A percentile compares a stretch with the other conserved stretches of the same genome.
These are phyloP conservation scores for Phaseolus coccineus DNA, from an alignment of 331 rosid genomes.

Conservation along the genomic window DNA sequence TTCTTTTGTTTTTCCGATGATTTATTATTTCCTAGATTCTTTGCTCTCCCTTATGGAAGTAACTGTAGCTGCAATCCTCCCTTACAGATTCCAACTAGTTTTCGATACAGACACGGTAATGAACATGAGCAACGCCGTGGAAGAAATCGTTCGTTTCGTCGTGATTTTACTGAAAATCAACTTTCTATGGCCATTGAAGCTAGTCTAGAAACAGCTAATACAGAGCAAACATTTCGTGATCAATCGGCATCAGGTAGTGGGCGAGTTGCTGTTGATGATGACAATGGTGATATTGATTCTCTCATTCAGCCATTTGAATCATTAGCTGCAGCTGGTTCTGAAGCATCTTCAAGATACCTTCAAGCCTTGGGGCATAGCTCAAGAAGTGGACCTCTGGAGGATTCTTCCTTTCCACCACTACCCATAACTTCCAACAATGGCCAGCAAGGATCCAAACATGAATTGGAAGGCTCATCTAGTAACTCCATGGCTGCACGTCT, in stretches of 20 bases:
- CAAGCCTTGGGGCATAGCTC: constrained; percentile 85
- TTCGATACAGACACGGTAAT: constrained; percentile 65
- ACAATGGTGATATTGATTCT: constrained; percentile 60
- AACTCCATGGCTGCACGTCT: constrained; percentile 90
- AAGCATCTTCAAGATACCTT: constrained; percentile 75
- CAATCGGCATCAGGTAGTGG: constrained; percentile 57
- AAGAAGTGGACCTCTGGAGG: constrained; percentile 57
- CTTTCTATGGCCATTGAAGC: constrained; percentile 87
- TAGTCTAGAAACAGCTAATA: constrained; percentile 79
- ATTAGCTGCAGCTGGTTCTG: constrained; percentile 58
- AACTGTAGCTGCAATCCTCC: constrained; percentile 21
- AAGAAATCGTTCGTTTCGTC: constrained; percentile 69
- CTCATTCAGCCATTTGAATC: constrained; percentile 70
- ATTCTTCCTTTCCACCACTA: constrained; percentile 93
- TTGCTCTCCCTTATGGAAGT: not conserved
- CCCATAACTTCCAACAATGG: constrained; percentile 59
- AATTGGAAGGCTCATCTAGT: constrained; percentile 64
- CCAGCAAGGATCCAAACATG: constrained; percentile 62
- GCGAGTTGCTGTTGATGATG: constrained; percentile 56
- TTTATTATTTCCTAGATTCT: not conserved
- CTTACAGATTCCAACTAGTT: constrained; percentile 90
- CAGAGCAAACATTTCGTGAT: constrained; percentile 52
- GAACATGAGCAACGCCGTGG: constrained; percentile 83
- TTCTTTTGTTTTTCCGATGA: constrained; percentile 5
- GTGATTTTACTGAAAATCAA: constrained; percentile 72